Percentiles rank a stretch among this genome's conserved stretches.
Evolutionary conservation across 2,329 filamentous ascomycete species (phyloP).

Genomic region (Stachybotrys chlorohalonatus): DNA sequence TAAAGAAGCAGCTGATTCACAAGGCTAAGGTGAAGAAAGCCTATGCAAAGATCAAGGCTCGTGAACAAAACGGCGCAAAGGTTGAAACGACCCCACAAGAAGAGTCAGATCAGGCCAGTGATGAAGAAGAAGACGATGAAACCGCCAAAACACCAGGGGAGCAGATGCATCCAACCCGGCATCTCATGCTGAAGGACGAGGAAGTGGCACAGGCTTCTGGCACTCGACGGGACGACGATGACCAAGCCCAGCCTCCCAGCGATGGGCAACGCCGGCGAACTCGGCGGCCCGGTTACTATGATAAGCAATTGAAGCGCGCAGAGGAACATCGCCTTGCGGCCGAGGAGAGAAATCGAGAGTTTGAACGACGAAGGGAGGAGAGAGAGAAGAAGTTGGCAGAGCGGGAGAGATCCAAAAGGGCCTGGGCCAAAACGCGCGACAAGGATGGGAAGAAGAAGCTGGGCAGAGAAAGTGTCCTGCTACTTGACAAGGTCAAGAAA

Average conservation of each 20-base stretch:
- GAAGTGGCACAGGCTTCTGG: constrained; percentile 22
- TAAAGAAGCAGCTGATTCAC: constrained; percentile 81
- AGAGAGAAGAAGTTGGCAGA: constrained; percentile 57
- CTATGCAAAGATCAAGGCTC: constrained; percentile 75
- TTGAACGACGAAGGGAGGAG: constrained; percentile 46
- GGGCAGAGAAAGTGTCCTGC: constrained; percentile 67
- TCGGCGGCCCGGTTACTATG: constrained; percentile 48
- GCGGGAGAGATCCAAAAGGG: constrained; percentile 53
- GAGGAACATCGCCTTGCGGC: constrained; percentile 32
- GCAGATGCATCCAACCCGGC: constrained; percentile 25
- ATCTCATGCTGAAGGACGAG: constrained; percentile 30
- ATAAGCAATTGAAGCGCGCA: constrained; percentile 49
- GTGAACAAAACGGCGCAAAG: constrained; percentile 18
- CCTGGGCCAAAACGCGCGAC: constrained; percentile 66
- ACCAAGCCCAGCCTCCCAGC: constrained; percentile 6
- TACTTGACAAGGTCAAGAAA: constrained; percentile 70
- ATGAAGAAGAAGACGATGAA: constrained; percentile 12
- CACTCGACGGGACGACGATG: constrained; percentile 2
- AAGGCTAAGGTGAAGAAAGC: constrained; percentile 91
- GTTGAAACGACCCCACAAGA: not conserved
- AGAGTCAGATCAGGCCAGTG: constrained; percentile 8
- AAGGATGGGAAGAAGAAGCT: constrained; percentile 70
- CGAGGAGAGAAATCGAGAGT: constrained; percentile 32
- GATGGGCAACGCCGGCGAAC: constrained; percentile 25
- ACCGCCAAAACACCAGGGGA: constrained; percentile 10